These are phyloP conservation scores for Fusarium piperis DNA, from an alignment of 2,329 filamentous ascomycete genomes.

Conservation along the genomic window DNA sequence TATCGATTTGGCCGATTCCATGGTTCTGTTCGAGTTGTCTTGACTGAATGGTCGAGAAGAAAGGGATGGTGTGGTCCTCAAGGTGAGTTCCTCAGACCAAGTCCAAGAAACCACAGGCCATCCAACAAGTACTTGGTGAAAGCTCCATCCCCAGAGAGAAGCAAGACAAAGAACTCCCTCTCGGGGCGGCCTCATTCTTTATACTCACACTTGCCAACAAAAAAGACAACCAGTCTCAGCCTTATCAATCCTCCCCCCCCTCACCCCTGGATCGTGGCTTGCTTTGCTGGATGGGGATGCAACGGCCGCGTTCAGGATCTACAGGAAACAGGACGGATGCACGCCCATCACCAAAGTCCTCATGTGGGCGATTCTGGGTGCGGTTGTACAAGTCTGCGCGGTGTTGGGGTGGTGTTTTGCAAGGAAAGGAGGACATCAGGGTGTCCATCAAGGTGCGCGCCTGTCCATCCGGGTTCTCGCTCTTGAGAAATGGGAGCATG, in stretches of 20 bases:
- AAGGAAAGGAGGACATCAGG: constrained; percentile 35
- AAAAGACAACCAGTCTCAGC: constrained; percentile 1
- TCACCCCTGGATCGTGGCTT: constrained; percentile 12
- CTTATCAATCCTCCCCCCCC: constrained; percentile 3
- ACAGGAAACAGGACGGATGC: not conserved
- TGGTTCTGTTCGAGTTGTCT: not conserved
- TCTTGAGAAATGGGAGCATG: not conserved
- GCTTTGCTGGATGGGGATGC: too few species aligned
- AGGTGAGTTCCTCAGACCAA: not conserved
- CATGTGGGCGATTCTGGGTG: constrained; percentile 9
- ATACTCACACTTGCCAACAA: constrained; percentile 17
- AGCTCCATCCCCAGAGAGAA: not conserved
- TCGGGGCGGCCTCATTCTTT: constrained; percentile 21
- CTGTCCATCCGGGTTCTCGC: constrained; percentile 42
- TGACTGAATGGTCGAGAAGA: not conserved
- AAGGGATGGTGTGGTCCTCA: not conserved
- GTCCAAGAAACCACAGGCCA: not conserved
- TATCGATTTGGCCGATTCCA: not conserved
- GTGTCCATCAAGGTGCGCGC: constrained; percentile 41
- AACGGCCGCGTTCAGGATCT: constrained; percentile 6
- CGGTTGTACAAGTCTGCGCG: constrained; percentile 11
- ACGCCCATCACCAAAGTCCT: constrained; percentile 2
- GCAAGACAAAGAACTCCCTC: not conserved
- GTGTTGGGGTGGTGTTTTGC: constrained; percentile 7
- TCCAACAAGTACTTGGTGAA: not conserved